Evolutionary conservation across 1,284 basidiomycete genomes (phyloP).

Genomic region (Sanghuangporus baumii): DNA sequence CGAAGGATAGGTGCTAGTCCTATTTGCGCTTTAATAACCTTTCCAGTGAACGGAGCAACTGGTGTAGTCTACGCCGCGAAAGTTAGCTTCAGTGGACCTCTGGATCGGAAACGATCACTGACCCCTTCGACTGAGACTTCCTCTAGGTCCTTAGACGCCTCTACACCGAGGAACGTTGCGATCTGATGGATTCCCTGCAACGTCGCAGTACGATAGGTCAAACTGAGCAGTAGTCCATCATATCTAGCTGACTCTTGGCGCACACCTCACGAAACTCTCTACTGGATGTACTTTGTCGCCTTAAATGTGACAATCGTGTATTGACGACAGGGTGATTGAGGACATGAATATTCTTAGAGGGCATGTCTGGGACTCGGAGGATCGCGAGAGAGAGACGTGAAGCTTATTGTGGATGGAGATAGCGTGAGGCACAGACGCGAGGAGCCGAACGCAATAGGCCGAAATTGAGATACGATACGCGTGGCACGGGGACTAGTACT

Average conservation of each 20-base stretch:
- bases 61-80: conserved; percentile 50
- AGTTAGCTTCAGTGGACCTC: background rate
- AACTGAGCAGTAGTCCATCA: background rate
- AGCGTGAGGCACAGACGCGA: background rate
- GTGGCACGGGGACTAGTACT: background rate
- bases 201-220: conserved; percentile 18
- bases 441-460: background rate
- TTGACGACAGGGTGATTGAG: conserved; percentile 67
- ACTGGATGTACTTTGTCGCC: conserved; percentile 53
- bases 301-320: conserved; percentile 65
- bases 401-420: background rate
- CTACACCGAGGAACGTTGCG: conserved; percentile 67
- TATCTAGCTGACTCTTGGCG: background rate
- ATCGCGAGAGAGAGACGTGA: background rate
- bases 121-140: conserved; percentile 60
- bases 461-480: conserved; percentile 1
- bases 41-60: conserved; percentile 61
- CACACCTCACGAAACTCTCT: conserved; percentile 77
- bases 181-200: conserved; percentile 62
- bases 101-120: conserved; percentile 22
- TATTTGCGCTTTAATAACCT: conserved; percentile 63
- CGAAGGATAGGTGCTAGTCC: conserved; percentile 89
- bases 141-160: conserved; percentile 63
- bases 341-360: conserved; percentile 41
- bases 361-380: conserved; percentile 20